Evolutionary conservation across 179 eudicot genomes (phyloP).

Genomic region (Drosera spatulata): DNA sequence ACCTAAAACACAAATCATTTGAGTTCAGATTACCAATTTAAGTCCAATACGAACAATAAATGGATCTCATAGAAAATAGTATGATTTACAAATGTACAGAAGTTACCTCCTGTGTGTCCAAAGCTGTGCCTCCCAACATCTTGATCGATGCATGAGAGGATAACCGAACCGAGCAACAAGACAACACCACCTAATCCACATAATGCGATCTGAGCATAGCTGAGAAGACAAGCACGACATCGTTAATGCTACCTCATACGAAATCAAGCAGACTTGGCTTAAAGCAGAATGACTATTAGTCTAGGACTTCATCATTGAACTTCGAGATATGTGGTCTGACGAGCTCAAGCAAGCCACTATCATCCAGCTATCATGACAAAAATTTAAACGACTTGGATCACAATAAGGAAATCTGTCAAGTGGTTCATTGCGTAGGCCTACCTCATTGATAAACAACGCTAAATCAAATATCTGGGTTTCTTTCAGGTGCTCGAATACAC

Average conservation of each 20-base stretch:
- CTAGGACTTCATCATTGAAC: background rate
- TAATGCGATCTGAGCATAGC: constrained; percentile 32
- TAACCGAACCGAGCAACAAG: constrained; percentile 32
- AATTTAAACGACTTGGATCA: too few relatives aligned
- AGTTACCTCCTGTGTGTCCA: constrained; percentile 71
- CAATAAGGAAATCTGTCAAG: too few relatives aligned
- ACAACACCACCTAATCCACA: constrained; percentile 47
- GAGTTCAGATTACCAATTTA: background rate
- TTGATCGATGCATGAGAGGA: constrained; percentile 52
- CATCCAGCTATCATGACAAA: too few relatives aligned
- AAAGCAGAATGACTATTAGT: background rate
- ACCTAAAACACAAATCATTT: constrained; percentile 25
- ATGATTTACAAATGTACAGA: background rate
- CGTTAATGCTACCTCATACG: background rate
- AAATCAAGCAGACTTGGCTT: background rate
- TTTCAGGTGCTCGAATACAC: too few relatives aligned
- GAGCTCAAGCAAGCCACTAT: too few relatives aligned
- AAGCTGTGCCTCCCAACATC: constrained; percentile 49
- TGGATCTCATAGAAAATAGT: background rate
- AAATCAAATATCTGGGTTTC: too few relatives aligned
- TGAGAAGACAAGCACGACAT: constrained; percentile 10
- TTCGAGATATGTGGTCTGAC: too few relatives aligned
- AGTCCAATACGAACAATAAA: background rate
- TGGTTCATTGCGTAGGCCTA: too few relatives aligned
- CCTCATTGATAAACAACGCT: too few relatives aligned